Conservation (phyloP, 73 alveolate species). For the Blepharisma japonicum region DNA sequence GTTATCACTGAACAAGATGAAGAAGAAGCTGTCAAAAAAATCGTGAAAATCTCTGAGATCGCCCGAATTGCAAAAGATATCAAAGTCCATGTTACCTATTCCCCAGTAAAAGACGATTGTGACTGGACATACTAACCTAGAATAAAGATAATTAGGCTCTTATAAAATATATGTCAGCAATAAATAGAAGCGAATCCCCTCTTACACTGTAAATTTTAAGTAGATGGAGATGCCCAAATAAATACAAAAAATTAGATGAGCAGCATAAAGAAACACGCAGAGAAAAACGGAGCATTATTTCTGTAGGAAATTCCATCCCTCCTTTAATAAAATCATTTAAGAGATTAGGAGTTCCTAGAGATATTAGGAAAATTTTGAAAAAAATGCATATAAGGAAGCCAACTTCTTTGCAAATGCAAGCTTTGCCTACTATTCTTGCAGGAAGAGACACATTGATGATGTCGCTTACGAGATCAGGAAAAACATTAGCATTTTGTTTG, state of each 20-base stretch:
- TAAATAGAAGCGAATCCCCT: background rate
- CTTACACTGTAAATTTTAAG: background rate
- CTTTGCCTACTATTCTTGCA: conserved; percentile 56
- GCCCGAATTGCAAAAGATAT: conserved; percentile 5
- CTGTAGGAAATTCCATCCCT: conserved; percentile 49
- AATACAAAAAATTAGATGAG: conserved; percentile 39
- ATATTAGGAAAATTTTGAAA: conserved; percentile 32
- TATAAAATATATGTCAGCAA: too few relatives aligned
- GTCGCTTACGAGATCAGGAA: conserved; percentile 94
- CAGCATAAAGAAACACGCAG: conserved; percentile 27
- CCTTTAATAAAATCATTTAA: conserved; percentile 46
- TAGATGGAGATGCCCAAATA: conserved; percentile 49
- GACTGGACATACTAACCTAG: conserved; percentile 28
- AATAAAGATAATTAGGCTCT: too few relatives aligned
- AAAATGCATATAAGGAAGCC: conserved; percentile 51
- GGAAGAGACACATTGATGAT: conserved; percentile 90
- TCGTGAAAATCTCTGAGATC: conserved; percentile 34
- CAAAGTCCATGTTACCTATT: too few relatives aligned
- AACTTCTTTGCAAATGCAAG: conserved; percentile 48
- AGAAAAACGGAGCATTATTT: conserved; percentile 31
- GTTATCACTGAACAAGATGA: conserved; percentile 72
- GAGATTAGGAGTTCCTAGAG: conserved; percentile 40
- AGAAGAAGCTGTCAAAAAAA: conserved; percentile 74
- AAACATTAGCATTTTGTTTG: conserved; percentile 82
- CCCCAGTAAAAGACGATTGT: conserved; percentile 20